Evolutionary conservation across 2,329 filamentous ascomycete genomes (phyloP).

Genomic region (Dissoconium aciculare): DNA sequence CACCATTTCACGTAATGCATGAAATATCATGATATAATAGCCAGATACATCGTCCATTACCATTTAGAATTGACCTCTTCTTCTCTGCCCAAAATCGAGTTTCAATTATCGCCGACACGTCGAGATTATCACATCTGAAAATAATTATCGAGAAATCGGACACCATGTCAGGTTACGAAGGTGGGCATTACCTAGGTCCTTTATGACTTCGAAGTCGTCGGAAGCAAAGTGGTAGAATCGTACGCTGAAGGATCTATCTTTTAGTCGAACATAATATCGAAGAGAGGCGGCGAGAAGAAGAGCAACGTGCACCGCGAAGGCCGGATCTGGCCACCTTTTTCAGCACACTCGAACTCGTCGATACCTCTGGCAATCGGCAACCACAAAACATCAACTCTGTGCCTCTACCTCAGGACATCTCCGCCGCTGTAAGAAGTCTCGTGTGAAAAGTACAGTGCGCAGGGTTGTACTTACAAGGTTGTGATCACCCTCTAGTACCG

Average conservation of each 20-base stretch:
- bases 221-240: too few relatives aligned
- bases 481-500: too few relatives aligned
- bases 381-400: constrained; percentile 41
- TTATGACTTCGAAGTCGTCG: too few relatives aligned
- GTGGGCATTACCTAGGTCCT: constrained; percentile 2
- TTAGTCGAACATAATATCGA: constrained; percentile 37
- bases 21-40: too few relatives aligned
- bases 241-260: too few relatives aligned
- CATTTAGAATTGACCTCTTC: too few relatives aligned
- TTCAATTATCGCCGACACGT: too few relatives aligned
- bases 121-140: neutral
- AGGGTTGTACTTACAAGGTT: too few relatives aligned
- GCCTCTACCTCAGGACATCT: constrained; percentile 46
- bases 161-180: constrained; percentile 11
- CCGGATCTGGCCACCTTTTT: constrained; percentile 54
- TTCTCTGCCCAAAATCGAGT: too few relatives aligned
- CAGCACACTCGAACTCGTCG: constrained; percentile 43
- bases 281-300: constrained; percentile 20
- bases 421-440: constrained; percentile 31
- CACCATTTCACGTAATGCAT: too few relatives aligned
- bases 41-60: too few relatives aligned
- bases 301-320: constrained; percentile 31
- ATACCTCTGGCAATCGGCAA: constrained; percentile 36
- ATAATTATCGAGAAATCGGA: neutral
- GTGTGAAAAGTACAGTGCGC: too few relatives aligned